Conservation (phyloP, 2,329 filamentous ascomycete genomes). For the Monosporascus sp. region DNA sequence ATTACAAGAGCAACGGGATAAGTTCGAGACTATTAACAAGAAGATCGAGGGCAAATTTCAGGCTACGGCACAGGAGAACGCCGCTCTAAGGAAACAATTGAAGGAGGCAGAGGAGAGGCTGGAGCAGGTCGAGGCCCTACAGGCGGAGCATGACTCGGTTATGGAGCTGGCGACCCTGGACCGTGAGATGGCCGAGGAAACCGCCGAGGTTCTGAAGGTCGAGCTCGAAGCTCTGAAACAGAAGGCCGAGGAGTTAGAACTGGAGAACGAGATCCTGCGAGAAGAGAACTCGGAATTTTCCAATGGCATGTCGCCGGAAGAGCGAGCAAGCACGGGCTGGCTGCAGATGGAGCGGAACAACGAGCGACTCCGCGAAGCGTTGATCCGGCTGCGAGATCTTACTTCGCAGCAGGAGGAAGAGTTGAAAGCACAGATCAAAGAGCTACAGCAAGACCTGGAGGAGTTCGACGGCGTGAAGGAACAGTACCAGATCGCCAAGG, state of each 20-base stretch:
- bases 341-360: constrained; percentile 88
- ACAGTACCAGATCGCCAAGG: constrained; percentile 64
- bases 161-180: constrained; percentile 86
- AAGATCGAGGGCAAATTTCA: constrained; percentile 88
- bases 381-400: constrained; percentile 79
- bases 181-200: constrained; percentile 94
- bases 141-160: constrained; percentile 78
- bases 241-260: constrained; percentile 75
- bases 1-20: constrained; percentile 69
- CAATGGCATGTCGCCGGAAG: constrained; percentile 81
- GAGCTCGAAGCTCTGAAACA: constrained; percentile 74
- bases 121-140: constrained; percentile 63
- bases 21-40: constrained; percentile 78
- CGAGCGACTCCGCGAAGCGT: constrained; percentile 77
- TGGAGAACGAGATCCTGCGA: constrained; percentile 80
- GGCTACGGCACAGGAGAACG: constrained; percentile 73
- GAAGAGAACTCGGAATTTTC: constrained; percentile 83
- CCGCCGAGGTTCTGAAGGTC: constrained; percentile 71
- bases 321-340: constrained; percentile 81
- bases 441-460: constrained; percentile 66
- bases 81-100: constrained; percentile 68
- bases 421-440: constrained; percentile 66
- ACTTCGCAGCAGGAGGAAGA: constrained; percentile 81
- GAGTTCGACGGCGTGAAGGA: constrained; percentile 63
- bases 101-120: constrained; percentile 69